These are phyloP conservation scores for Baorangia bicolor DNA, from an alignment of 768 basidiomycete species.

Conservation along the genomic window DNA sequence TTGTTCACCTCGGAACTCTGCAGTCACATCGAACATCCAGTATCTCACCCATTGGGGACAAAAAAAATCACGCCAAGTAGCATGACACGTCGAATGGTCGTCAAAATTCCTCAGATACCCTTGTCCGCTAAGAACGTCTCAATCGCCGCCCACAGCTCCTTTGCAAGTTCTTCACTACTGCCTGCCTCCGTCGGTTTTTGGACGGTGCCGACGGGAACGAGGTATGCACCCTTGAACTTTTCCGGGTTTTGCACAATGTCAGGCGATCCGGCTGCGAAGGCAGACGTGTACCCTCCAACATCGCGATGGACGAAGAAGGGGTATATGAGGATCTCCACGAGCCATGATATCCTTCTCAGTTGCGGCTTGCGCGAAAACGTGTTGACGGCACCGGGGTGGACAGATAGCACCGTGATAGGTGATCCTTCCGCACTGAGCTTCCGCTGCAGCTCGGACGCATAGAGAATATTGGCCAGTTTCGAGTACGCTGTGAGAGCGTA, in stretches of 20 bases:
- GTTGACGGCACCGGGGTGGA: conserved; percentile 33
- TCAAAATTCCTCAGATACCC: conserved; percentile 11
- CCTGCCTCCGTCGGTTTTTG: conserved; percentile 9
- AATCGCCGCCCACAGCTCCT: conserved; percentile 30
- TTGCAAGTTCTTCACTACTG: conserved; percentile 22
- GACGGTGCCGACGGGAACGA: conserved; percentile 27
- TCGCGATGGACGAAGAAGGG: conserved; percentile 19
- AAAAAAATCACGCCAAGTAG: not conserved
- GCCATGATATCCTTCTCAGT: conserved; percentile 15
- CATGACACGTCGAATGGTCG: not conserved
- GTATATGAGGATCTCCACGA: conserved; percentile 19
- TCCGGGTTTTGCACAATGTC: conserved; percentile 19
- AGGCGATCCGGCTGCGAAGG: conserved; percentile 31
- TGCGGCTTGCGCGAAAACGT: conserved; percentile 29
- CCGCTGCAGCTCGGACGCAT: conserved; percentile 48
- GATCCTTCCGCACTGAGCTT: conserved; percentile 34
- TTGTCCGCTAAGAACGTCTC: conserved; percentile 27
- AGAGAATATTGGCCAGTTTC: conserved; percentile 54
- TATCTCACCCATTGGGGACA: not conserved
- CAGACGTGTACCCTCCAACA: conserved; percentile 28
- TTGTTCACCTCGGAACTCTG: not conserved
- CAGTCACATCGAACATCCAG: not conserved
- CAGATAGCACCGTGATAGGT: conserved; percentile 26
- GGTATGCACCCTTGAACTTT: conserved; percentile 33
- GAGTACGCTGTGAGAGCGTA: conserved; percentile 37